These are phyloP conservation scores for Acanthamoeba divionensis DNA, from an alignment of 208 protist species.

Conservation along the genomic window DNA sequence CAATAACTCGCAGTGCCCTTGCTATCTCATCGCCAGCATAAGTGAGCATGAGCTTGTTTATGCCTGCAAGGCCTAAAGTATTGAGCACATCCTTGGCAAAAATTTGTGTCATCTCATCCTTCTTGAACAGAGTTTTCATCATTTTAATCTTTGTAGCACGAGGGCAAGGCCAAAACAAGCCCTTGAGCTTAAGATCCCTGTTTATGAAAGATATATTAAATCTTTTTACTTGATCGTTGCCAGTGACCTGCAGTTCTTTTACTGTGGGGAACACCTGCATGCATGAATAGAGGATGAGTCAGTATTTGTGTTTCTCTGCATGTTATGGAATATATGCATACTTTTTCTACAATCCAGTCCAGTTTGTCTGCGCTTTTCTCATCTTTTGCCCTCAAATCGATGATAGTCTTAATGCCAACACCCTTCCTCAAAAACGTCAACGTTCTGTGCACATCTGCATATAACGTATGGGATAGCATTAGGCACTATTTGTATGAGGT, in stretches of 20 bases:
- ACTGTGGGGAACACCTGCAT: slow-evolving; percentile 14
- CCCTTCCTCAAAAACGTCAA: slow-evolving; percentile 16
- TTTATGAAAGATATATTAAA: slow-evolving; percentile 34
- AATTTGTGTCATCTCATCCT: slow-evolving; percentile 16
- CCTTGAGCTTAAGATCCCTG: slow-evolving; percentile 6
- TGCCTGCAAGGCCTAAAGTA: background rate
- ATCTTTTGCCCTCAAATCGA: slow-evolving; percentile 11
- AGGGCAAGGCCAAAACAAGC: slow-evolving; percentile 23
- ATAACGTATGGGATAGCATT: no score
- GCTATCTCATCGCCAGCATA: background rate
- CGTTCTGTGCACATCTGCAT: slow-evolving; percentile 5
- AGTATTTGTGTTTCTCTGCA: background rate
- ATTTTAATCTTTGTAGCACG: slow-evolving; percentile 10
- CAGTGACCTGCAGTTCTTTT: background rate
- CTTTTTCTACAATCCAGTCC: slow-evolving; percentile 38
- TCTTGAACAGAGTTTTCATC: background rate
- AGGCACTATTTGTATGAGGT: no score
- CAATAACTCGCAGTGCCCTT: background rate
- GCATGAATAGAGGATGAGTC: background rate
- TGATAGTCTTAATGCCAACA: slow-evolving; percentile 3
- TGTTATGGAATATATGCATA: background rate
- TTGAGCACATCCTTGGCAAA: slow-evolving; percentile 27
- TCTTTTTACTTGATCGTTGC: background rate
- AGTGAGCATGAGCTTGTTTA: slow-evolving; percentile 43
- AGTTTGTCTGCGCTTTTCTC: slow-evolving; percentile 5